These are phyloP conservation scores for Komagataella kurtzmanii DNA, from an alignment of 805 yeast genomes.

Conservation along the genomic window DNA sequence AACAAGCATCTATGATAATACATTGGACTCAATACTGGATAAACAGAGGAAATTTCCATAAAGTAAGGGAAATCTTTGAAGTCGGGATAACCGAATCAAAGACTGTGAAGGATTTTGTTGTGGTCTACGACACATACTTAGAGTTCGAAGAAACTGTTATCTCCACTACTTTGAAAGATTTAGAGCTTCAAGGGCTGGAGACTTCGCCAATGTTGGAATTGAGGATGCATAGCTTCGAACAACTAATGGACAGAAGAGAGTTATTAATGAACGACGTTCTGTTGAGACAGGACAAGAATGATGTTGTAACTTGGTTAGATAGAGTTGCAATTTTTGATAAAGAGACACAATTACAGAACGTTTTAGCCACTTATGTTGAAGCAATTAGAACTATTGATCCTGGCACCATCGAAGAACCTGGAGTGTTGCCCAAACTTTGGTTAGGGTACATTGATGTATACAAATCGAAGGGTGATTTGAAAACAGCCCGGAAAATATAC, in stretches of 20 bases:
- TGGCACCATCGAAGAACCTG: conserved; percentile 24
- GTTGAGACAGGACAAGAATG: conserved; percentile 46
- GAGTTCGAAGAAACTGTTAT: conserved; percentile 44
- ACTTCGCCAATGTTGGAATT: conserved; percentile 18
- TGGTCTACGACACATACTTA: conserved; percentile 47
- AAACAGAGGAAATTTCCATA: conserved; percentile 18
- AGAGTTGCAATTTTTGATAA: conserved; percentile 34
- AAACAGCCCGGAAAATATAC: conserved; percentile 48
- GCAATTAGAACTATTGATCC: conserved; percentile 64
- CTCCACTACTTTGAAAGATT: conserved; percentile 15
- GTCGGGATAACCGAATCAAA: conserved; percentile 30
- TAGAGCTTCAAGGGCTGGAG: conserved; percentile 12
- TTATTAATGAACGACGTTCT: conserved; percentile 54
- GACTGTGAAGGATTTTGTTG: conserved; percentile 48
- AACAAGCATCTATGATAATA: conserved; percentile 32
- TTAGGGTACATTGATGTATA: conserved; percentile 52
- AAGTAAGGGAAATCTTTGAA: conserved; percentile 30
- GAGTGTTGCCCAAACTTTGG: conserved; percentile 51
- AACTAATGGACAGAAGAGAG: conserved; percentile 40
- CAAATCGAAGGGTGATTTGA: conserved; percentile 36
- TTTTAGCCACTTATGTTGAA: conserved; percentile 41
- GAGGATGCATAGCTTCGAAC: conserved; percentile 34
- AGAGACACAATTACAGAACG: conserved; percentile 22
- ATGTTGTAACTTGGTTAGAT: conserved; percentile 56
- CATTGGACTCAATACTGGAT: conserved; percentile 35